Percentiles rank a stretch among this genome's conserved stretches.
Conservation (phyloP, 2,329 filamentous ascomycete genomes). For the Sporothrix brunneoviolacea region DNA sequence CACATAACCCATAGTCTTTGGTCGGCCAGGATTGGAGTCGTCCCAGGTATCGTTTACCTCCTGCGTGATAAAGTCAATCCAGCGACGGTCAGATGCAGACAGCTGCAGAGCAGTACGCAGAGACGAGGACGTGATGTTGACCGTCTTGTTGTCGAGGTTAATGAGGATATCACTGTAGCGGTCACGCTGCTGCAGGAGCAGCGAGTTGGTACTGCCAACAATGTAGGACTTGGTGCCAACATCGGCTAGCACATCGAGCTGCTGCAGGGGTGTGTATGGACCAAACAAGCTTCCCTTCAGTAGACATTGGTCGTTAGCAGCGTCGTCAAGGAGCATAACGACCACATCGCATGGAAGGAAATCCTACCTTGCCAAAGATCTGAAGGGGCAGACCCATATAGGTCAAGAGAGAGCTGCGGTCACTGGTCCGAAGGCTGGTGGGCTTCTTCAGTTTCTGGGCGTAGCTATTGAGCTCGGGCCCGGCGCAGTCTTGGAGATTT, state of each 20-base stretch:
- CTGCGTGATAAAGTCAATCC: conserved; percentile 94
- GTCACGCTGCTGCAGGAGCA: conserved; percentile 89
- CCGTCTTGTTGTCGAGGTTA: conserved; percentile 83
- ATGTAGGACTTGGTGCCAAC: conserved; percentile 95
- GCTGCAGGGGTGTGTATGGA: conserved; percentile 92
- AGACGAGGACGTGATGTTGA: conserved; percentile 76
- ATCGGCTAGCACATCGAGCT: conserved; percentile 84
- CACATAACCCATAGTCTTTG: conserved; percentile 91
- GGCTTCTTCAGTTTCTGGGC: conserved; percentile 68
- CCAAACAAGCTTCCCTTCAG: conserved; percentile 84
- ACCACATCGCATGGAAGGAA: not conserved
- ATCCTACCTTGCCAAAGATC: conserved; percentile 76
- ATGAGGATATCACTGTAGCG: conserved; percentile 94
- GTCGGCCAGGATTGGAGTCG: conserved; percentile 75
- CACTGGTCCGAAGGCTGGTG: conserved; percentile 83
- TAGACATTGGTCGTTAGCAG: too few relatives aligned
- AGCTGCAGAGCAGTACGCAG: conserved; percentile 69
- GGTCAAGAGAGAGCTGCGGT: conserved; percentile 78
- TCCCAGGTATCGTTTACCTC: conserved; percentile 97
- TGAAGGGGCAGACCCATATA: conserved; percentile 95
- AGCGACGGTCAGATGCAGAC: conserved; percentile 80
- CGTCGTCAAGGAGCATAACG: too few relatives aligned
- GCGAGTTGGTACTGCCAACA: conserved; percentile 91
- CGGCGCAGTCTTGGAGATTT: conserved; percentile 88
- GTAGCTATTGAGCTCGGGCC: conserved; percentile 83